Evolutionary conservation across 1,139 yeast species (phyloP), one percentile per base, ranked within the genome.

Genomic region (Sugiyamaella pinicola): DNA sequence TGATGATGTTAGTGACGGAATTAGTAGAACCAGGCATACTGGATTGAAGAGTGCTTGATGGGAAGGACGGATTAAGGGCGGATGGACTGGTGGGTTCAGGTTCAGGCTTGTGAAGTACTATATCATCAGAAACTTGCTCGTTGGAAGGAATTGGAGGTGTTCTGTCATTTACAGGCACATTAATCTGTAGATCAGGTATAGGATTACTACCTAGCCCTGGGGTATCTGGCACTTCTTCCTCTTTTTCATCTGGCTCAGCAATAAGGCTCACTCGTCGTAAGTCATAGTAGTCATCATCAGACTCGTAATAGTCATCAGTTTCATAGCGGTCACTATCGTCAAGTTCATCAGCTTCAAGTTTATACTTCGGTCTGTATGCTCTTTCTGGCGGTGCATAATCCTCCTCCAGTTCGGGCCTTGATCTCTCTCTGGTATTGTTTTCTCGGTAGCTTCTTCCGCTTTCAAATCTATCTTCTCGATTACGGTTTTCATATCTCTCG

Each of bases 111-210:
- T 37, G 18, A 12, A 17, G 24, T 15, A 10, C 19, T 21, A 17
- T n/a, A 12, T 17, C 46, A 3, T 17, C 35, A 17, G 46, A 5
- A 26, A 41, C 4, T 12, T 21, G 15, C 3, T 39, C 31, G 8
- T 33, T 19, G 6, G 28, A 9, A 10, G 22, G 33, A 12, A 24
- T 28, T 2, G 35, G 19, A 33, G 47, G 15, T 18, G 28, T 35
- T 34, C 31, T 18, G n/a, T 34, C 41, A 24, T 40, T 31, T 4
- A 48, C 47, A 10, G 51, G 51, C 10, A 41, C 38, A 40, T 48
- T 48, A 22, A 48, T 41, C 37, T 48, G 51, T 10, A 48, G 35
- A 21, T 33, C 47, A 12, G 46, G 47, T 7, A 12, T 22, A 1
- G 19, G 46, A 5, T 28, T 31, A 3, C 15, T 33, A 18, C 44